Evolutionary conservation across 2,329 filamentous ascomycete species (phyloP).

Genomic region (Ceratocystis diversiconidia): DNA sequence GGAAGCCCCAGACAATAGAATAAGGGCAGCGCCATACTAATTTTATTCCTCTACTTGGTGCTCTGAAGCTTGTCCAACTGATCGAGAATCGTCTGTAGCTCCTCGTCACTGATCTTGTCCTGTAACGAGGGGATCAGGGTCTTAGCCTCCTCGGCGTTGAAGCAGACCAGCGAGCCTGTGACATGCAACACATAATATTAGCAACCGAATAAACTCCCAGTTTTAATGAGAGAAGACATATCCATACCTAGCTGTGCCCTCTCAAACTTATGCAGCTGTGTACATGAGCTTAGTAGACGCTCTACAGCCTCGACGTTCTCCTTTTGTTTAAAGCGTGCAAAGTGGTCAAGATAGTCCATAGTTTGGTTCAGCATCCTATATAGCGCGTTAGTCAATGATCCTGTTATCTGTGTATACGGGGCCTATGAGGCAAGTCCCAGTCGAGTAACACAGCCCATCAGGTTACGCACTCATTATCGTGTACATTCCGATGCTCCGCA

Average conservation of each 20-base stretch:
- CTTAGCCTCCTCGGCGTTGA: slow-evolving; percentile 88
- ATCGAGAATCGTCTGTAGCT: slow-evolving; percentile 74
- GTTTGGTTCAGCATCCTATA: slow-evolving; percentile 68
- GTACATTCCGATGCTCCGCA: slow-evolving; percentile 65
- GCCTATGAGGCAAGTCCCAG: not conserved
- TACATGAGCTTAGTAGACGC: slow-evolving; percentile 64
- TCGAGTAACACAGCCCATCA: not conserved
- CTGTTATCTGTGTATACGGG: not conserved
- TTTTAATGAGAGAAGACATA: not conserved
- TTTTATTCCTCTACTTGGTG: slow-evolving; percentile 17
- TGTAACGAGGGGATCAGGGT: slow-evolving; percentile 80
- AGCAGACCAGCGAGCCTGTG: slow-evolving; percentile 78
- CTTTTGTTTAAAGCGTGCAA: slow-evolving; percentile 89
- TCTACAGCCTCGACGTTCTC: slow-evolving; percentile 93
- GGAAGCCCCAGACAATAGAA: not conserved
- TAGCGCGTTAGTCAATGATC: not conserved
- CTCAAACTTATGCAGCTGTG: slow-evolving; percentile 80
- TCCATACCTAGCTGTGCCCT: slow-evolving; percentile 70
- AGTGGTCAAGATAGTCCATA: slow-evolving; percentile 82
- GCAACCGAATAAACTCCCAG: not conserved
- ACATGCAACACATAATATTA: slow-evolving; percentile 7
- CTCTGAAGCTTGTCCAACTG: slow-evolving; percentile 70
- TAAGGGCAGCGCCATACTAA: not conserved
- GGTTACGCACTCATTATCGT: slow-evolving; percentile 63
- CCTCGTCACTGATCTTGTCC: slow-evolving; percentile 81